Conservation (phyloP, 176 grass and related monocot species). For the Oryza meridionalis region DNA sequence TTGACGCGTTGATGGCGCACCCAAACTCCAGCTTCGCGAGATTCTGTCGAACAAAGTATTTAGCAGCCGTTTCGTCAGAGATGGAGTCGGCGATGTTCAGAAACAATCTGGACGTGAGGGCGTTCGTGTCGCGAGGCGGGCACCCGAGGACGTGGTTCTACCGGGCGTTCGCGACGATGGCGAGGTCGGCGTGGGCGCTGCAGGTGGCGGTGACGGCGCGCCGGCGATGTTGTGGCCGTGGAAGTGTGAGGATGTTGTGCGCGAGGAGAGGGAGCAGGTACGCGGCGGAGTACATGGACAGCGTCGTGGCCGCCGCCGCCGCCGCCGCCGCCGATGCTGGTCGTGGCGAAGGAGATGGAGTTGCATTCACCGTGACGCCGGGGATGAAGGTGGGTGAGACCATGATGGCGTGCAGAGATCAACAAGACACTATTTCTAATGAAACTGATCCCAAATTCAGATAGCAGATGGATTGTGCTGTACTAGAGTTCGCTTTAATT, state of each 20-base stretch:
- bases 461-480: background rate
- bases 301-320: background rate
- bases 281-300: slow-evolving; percentile 5
- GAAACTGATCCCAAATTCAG: background rate
- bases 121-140: slow-evolving; percentile 19
- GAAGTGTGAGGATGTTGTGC: background rate
- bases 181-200: slow-evolving; percentile 33
- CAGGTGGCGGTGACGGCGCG: background rate
- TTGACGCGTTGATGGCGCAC: no score
- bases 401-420: slow-evolving; percentile 15
- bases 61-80: background rate
- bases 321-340: rapidly evolving
- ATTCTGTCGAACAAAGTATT: no score
- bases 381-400: background rate
- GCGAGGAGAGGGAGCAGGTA: slow-evolving; percentile 14
- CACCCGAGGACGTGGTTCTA: slow-evolving; percentile 35
- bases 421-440: background rate
- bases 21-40: no score
- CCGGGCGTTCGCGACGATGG: slow-evolving; percentile 18
- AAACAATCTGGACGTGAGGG: slow-evolving; percentile 4
- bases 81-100: background rate
- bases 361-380: slow-evolving; percentile 20
- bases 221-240: background rate
- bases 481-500: background rate
- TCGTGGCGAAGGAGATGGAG: background rate